Evolutionary conservation across 116 monocot species (phyloP), one percentile per base, ranked within the genome.

Genomic region (Cymodocea nodosa): DNA sequence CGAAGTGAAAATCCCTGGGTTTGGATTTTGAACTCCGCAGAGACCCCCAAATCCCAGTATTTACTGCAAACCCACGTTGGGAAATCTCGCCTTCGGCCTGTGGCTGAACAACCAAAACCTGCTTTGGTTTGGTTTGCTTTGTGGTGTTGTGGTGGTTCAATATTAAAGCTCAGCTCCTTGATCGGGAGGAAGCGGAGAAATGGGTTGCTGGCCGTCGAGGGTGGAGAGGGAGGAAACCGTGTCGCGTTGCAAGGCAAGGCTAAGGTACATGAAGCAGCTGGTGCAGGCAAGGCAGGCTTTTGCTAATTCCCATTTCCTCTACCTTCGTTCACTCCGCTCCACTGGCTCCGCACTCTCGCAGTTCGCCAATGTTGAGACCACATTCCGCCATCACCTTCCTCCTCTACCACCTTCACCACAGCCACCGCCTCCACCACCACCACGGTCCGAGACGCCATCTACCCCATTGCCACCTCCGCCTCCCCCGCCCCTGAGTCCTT

Each of bases 261-360:
- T 83, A 40, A 74, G 94, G 17, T 94, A 87, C 83, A 87, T 84
- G 83, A 87, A 85, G 61, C 80, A 87, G 25, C 74, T 87, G 3
- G 90, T 90, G n/a, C 72, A 74, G 34, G 78, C 73, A 16, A 76
- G 94, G 14, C 84, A 76, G 2, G 78, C 78, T 39, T 83, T 90
- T 65, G 76, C 90, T 24, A 65, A 77, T 44, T 75, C 78, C 15
- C 94, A 94, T 71, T 60, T 81, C 22, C 66, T 87, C 35, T 94
- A 94, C 77, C 73, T 94, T 66, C 90, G 80, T 17, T 82, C 90
- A 22, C 81, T 94, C 59, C 86, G 87, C 35, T 78, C 80, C 66
- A 83, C 85, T 6, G 90, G 87, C 73, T 55, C 94, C 24, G 80
- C 90, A 9, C 83, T 94, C 65, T 82, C 84, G 44, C 86, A 94